A percentile compares a stretch with the other conserved stretches of the same genome.
Conservation (phyloP, 2,329 filamentous ascomycete species). For the Fusarium longipes region DNA sequence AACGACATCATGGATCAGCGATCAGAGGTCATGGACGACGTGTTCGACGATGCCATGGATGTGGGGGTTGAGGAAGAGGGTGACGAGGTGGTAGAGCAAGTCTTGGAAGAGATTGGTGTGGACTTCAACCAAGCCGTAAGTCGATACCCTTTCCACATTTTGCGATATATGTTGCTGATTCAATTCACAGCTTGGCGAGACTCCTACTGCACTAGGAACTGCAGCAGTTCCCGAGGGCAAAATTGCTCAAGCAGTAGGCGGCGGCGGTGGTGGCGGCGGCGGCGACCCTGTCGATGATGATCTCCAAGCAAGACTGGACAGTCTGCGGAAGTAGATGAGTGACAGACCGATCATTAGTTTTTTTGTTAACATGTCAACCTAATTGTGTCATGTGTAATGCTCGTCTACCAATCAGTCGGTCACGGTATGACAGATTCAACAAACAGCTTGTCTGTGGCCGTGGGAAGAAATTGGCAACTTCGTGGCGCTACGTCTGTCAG, state of each 20-base stretch:
- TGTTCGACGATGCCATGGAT: slow-evolving; percentile 95
- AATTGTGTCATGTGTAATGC: neutral
- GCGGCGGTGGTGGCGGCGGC: slow-evolving; percentile 58
- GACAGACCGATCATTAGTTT: neutral
- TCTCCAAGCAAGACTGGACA: slow-evolving; percentile 91
- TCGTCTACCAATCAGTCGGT: neutral
- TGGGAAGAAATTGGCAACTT: slow-evolving; percentile 8
- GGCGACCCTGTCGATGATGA: slow-evolving; percentile 84
- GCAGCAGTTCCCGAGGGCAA: slow-evolving; percentile 77
- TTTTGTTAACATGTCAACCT: neutral
- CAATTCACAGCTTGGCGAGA: slow-evolving; percentile 81
- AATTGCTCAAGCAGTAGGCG: slow-evolving; percentile 87
- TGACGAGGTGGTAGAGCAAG: slow-evolving; percentile 96
- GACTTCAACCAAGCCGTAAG: slow-evolving; percentile 90
- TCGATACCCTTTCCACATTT: slow-evolving; percentile 26
- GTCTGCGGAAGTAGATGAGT: slow-evolving; percentile 69
- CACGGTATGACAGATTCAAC: neutral
- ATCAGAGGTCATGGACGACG: slow-evolving; percentile 99
- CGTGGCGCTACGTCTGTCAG: slow-evolving; percentile 34
- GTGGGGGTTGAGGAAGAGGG: slow-evolving; percentile 91
- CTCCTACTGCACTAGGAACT: slow-evolving; percentile 84
- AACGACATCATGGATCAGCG: slow-evolving; percentile 99
- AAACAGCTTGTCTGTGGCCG: neutral
- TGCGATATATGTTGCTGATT: slow-evolving; percentile 33
- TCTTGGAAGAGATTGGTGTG: slow-evolving; percentile 95